phyloP scores from a whole-genome alignment of 306 rosid species.

The Cicer cuneatum region DNA sequence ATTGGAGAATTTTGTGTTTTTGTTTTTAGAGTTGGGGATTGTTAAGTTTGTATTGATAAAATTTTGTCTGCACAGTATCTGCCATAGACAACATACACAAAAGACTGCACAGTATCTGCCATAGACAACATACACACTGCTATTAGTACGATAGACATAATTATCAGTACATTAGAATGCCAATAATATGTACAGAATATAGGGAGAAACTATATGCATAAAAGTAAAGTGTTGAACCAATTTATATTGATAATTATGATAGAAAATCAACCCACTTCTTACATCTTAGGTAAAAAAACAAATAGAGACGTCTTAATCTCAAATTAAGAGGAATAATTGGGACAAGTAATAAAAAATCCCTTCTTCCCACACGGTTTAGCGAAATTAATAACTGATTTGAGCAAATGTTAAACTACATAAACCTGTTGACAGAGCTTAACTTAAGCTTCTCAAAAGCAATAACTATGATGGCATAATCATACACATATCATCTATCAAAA shows the following conservation, averaged over 20 bases:
- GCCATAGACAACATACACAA: too few species aligned
- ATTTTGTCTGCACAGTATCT: too few species aligned
- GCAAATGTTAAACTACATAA: conserved; percentile 24
- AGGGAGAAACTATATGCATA: conserved; percentile 10
- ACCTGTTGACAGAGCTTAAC: conserved; percentile 1
- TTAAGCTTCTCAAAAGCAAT: conserved; percentile 27
- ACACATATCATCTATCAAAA: conserved; percentile 15
- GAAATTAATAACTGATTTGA: conserved; percentile 31
- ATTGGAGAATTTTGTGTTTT: too few species aligned
- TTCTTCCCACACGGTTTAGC: conserved; percentile 18
- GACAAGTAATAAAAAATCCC: conserved; percentile 8
- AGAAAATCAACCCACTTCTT: conserved; percentile 22
- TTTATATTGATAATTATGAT: conserved; percentile 24
- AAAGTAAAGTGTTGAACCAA: conserved; percentile 14
- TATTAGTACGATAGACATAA: conserved; percentile 42
- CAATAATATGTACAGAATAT: conserved; percentile 20
- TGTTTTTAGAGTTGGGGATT: too few species aligned
- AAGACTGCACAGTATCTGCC: conserved; percentile 98
- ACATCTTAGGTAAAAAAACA: conserved; percentile 33
- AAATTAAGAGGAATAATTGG: conserved; percentile 11
- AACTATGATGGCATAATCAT: conserved; percentile 15
- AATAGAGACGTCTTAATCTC: conserved; percentile 9
- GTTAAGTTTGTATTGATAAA: too few species aligned
- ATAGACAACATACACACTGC: conserved; percentile 49
- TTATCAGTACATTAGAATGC: conserved; percentile 39